Conservation (phyloP, 2,329 filamentous ascomycete genomes). For the Neocucurbitaria cava region DNA sequence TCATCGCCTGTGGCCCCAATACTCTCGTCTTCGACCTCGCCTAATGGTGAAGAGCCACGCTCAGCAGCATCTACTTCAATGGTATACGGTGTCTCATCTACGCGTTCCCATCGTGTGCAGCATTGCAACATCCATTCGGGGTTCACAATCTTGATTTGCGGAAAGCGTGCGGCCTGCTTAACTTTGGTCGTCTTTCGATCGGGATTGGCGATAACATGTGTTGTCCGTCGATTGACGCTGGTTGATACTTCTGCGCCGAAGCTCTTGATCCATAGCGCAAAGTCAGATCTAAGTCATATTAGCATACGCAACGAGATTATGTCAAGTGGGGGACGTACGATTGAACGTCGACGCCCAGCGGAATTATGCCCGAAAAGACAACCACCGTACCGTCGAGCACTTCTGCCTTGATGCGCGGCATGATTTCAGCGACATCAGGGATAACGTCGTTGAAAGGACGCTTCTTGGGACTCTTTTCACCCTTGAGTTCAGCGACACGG, state of each 20-base stretch:
- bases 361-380: conserved; percentile 90
- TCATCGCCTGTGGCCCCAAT: conserved; percentile 49
- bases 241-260: conserved; percentile 78
- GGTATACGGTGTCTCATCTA: conserved; percentile 81
- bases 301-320: conserved; percentile 6
- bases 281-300: conserved; percentile 67
- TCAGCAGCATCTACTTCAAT: conserved; percentile 77
- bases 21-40: conserved; percentile 53
- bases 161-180: conserved; percentile 79
- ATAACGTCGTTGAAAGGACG: conserved; percentile 62
- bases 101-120: conserved; percentile 80
- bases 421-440: conserved; percentile 85
- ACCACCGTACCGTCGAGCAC: conserved; percentile 79
- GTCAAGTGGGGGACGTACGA: conserved; percentile 46
- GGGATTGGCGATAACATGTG: conserved; percentile 76
- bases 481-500: conserved; percentile 59
- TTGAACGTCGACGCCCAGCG: conserved; percentile 78
- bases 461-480: conserved; percentile 59
- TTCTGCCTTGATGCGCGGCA: conserved; percentile 78
- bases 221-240: conserved; percentile 62
- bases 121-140: conserved; percentile 89
- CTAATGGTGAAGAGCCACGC: conserved; percentile 44
- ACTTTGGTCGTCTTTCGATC: conserved; percentile 87
- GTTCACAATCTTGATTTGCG: conserved; percentile 87
- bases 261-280: conserved; percentile 82